Evolutionary conservation across 192 early-diverging fungal species (phyloP).

Genomic region (Thamnidium elegans): DNA sequence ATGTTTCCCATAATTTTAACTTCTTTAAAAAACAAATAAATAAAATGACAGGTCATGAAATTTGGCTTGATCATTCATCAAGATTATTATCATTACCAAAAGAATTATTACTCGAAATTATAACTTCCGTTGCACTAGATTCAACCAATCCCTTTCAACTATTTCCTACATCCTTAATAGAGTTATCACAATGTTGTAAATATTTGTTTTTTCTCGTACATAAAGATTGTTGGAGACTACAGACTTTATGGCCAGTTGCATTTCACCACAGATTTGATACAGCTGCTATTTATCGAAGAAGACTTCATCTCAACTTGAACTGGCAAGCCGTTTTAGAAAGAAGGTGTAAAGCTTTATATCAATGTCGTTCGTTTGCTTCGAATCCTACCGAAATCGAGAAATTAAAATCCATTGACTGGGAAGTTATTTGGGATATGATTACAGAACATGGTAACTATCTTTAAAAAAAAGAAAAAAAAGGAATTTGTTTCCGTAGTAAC

Average conservation of each 20-base stretch:
- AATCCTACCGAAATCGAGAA: slow-evolving; percentile 1
- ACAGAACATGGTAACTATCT: slow-evolving; percentile 39
- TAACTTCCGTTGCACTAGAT: slow-evolving; percentile 20
- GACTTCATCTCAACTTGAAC: slow-evolving; percentile 15
- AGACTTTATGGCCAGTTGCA: slow-evolving; percentile 28
- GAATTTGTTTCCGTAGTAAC: not conserved
- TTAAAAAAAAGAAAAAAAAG: too few relatives aligned
- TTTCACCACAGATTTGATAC: slow-evolving; percentile 36
- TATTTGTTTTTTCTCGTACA: slow-evolving; percentile 22
- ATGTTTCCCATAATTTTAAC: slow-evolving; percentile 1
- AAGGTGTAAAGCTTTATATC: slow-evolving; percentile 26
- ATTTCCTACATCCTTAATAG: slow-evolving; percentile 24
- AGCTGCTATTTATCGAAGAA: slow-evolving; percentile 35
- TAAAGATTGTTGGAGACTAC: slow-evolving; percentile 9
- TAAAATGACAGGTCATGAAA: slow-evolving; percentile 5
- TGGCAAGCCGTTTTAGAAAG: slow-evolving; percentile 27
- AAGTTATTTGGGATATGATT: slow-evolving; percentile 41
- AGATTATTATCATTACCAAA: slow-evolving; percentile 28
- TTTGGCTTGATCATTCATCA: slow-evolving; percentile 15
- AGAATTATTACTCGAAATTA: slow-evolving; percentile 31
- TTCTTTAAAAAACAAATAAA: not conserved
- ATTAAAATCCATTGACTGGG: slow-evolving; percentile 28
- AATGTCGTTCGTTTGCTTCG: slow-evolving; percentile 16
- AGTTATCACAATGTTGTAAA: slow-evolving; percentile 20
- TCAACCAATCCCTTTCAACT: slow-evolving; percentile 5